These are phyloP conservation scores for Colletotrichum nymphaeae DNA, from an alignment of 2,329 filamentous ascomycete genomes.

Conservation along the genomic window DNA sequence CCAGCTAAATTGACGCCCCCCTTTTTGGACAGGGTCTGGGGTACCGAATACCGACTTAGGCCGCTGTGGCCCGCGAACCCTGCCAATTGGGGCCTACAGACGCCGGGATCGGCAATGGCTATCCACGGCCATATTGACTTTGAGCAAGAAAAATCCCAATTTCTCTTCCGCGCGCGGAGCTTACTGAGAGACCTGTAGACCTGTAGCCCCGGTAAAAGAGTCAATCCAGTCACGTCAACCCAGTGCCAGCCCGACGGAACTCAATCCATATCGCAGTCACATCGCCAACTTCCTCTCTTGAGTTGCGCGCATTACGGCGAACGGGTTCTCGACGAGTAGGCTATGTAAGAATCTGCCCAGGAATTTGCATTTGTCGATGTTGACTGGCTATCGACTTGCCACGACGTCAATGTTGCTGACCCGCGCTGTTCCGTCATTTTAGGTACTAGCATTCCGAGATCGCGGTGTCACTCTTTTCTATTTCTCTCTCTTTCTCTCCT, in stretches of 20 bases:
- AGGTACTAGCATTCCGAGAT: slow-evolving; percentile 25
- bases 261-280: not conserved
- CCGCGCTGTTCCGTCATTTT: slow-evolving; percentile 32
- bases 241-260: not conserved
- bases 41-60: slow-evolving; percentile 24
- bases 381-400: slow-evolving; percentile 8
- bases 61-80: slow-evolving; percentile 23
- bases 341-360: slow-evolving; percentile 15
- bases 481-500: not conserved
- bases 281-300: not conserved
- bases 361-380: not conserved
- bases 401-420: slow-evolving; percentile 35
- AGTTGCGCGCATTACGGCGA: not conserved
- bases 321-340: not conserved
- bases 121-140: slow-evolving; percentile 29
- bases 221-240: not conserved
- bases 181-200: slow-evolving; percentile 22
- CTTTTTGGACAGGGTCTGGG: slow-evolving; percentile 22
- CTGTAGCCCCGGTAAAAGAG: slow-evolving; percentile 9
- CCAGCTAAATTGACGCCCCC: slow-evolving; percentile 7
- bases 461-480: slow-evolving; percentile 19
- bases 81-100: slow-evolving; percentile 24
- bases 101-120: slow-evolving; percentile 36
- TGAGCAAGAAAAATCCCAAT: slow-evolving; percentile 31
- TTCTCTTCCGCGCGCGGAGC: slow-evolving; percentile 35